A percentile compares a stretch with the other conserved stretches of the same genome.
phyloP scores from a whole-genome alignment of 495 filamentous ascomycete species.

The Cudoniella acicularis region DNA sequence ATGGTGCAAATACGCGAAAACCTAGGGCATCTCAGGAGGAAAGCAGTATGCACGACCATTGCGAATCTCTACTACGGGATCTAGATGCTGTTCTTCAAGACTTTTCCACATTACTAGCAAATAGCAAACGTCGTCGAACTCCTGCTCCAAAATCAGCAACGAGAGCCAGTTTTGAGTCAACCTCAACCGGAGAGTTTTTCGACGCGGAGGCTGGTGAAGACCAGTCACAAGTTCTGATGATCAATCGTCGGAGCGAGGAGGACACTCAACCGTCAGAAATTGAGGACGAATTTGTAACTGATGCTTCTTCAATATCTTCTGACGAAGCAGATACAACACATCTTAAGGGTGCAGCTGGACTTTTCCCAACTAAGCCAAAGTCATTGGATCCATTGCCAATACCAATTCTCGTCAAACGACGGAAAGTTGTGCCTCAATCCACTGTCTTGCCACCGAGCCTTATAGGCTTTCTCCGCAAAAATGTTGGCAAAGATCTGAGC shows the following conservation, averaged over 20 bases:
- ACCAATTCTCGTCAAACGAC: conserved; percentile 55
- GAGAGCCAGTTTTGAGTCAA: conserved; percentile 77
- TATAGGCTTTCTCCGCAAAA: conserved; percentile 92
- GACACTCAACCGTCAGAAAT: conserved; percentile 48
- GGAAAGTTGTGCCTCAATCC: conserved; percentile 64
- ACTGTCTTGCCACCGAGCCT: conserved; percentile 80
- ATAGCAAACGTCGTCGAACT: conserved; percentile 73
- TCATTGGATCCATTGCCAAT: conserved; percentile 76
- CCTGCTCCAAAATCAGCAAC: conserved; percentile 49
- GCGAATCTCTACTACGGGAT: conserved; percentile 74
- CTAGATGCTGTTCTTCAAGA: conserved; percentile 77
- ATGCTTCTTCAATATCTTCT: conserved; percentile 58
- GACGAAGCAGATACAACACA: conserved; percentile 40
- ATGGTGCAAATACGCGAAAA: conserved; percentile 27
- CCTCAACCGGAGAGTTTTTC: conserved; percentile 81
- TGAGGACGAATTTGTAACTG: conserved; percentile 55
- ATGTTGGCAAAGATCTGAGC: conserved; percentile 94
- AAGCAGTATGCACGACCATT: conserved; percentile 66
- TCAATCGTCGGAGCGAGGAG: conserved; percentile 62
- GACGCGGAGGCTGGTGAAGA: conserved; percentile 76
- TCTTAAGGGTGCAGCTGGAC: conserved; percentile 41
- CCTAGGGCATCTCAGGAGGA: conserved; percentile 34
- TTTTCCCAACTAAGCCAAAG: conserved; percentile 73
- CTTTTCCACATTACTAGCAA: conserved; percentile 70
- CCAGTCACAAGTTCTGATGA: conserved; percentile 67